Evolutionary conservation across 768 basidiomycete genomes (phyloP), one percentile per base, ranked within the genome.

Genomic region (Tulasnella sp.): DNA sequence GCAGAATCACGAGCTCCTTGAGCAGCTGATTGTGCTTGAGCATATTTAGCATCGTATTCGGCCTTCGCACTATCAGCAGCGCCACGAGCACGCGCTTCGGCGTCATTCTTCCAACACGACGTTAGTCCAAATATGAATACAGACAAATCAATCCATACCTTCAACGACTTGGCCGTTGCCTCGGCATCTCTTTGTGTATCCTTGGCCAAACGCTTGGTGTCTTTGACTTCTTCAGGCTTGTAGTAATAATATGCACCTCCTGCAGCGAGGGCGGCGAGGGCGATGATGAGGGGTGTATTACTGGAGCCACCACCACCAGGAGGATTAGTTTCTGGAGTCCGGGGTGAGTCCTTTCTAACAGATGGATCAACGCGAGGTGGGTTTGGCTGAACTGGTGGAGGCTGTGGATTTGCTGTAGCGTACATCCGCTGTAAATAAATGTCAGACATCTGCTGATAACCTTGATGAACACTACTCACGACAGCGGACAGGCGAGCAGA

Each of bases 181-280:
- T 48, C 19, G 19, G 47, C 47, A 24, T 48, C 47, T 24, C 40
- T 27, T 22, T 35, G 22, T 28, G 47, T 27, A 1, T 34, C 32
- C 34, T 48, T 33, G 13, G 47, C 47, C 8, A 37, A 37, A 10
- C 8, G 9, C 34, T 48, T 48, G 2, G 47, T 37, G 20, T 32
- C n/a, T 25, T 48, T 22, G 5, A 9, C 35, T 5, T 48, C 31
- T 20, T 35, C 34, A 15, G 46, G 22, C 27, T 25, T 35, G n/a
- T 34, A 35, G 35, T 48, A 48, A 34, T 37, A 48, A 24, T 48
- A 48, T 5, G 32, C 47, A 20, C 31, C 47, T n/a, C 47, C 47
- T 7, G 34, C 47, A 13, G 34, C 47, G 24, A 37, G 31, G 8
- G 34, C 47, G 13, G 40, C 7, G 4, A 20, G 24, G 7, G 32